phyloP scores from a whole-genome alignment of 1,284 basidiomycete species.

The Boletus albobrunnescens region DNA sequence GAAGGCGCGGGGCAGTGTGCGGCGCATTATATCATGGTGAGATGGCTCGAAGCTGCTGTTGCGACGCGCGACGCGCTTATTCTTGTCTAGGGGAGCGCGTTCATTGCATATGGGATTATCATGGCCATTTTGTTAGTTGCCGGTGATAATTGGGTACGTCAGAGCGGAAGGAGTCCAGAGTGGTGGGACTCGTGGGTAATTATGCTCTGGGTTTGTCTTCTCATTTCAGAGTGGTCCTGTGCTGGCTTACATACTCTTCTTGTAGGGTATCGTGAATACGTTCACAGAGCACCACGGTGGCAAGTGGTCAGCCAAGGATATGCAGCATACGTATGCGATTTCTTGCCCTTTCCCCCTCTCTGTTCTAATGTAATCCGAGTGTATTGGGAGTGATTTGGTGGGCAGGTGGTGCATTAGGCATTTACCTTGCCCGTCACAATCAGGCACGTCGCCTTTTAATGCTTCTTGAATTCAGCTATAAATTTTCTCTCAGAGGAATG shows the following conservation, averaged over 20 bases:
- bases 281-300: constrained; percentile 88
- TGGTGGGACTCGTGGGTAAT: constrained; percentile 92
- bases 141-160: constrained; percentile 79
- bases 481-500: constrained; percentile 52
- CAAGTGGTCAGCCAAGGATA: constrained; percentile 85
- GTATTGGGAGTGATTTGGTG: constrained; percentile 63
- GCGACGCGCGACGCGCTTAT: not conserved
- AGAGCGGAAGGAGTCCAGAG: constrained; percentile 75
- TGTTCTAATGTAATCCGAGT: constrained; percentile 24
- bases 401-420: constrained; percentile 85
- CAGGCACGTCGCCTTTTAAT: constrained; percentile 40
- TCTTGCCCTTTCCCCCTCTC: not conserved
- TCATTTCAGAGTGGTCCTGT: not conserved
- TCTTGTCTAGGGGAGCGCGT: constrained; percentile 59
- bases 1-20: constrained; percentile 76
- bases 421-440: constrained; percentile 81
- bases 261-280: constrained; percentile 67
- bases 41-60: constrained; percentile 8
- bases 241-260: not conserved
- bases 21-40: constrained; percentile 87
- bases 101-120: constrained; percentile 83
- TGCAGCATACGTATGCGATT: constrained; percentile 81
- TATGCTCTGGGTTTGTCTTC: constrained; percentile 70
- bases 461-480: not conserved
- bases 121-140: constrained; percentile 81